phyloP scores from a whole-genome alignment of 257 asterid species.

The Coffea eugenioides region DNA sequence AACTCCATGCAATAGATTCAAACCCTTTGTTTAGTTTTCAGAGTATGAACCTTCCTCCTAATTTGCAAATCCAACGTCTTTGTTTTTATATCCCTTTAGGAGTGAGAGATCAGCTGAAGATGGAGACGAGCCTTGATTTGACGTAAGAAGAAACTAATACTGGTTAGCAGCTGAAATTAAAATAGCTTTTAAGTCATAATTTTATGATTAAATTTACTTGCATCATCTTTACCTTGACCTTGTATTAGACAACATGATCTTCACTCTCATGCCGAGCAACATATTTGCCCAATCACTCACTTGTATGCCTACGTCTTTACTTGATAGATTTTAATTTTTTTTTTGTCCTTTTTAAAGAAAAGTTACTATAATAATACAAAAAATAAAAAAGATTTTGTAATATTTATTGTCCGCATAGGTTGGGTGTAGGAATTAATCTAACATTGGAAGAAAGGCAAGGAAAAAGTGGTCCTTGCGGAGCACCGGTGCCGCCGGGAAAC shows the following conservation, averaged over 20 bases:
- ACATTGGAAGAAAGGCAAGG: no score
- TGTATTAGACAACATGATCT: background rate
- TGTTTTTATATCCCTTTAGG: no score
- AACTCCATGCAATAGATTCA: no score
- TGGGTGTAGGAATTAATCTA: no score
- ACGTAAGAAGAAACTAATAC: background rate
- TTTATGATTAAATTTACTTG: no score
- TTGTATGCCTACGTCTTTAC: no score
- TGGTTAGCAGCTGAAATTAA: background rate
- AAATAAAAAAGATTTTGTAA: no score
- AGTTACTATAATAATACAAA: no score
- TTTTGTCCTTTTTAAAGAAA: no score
- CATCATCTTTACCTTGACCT: background rate
- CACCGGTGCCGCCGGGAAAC: background rate
- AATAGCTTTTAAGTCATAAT: background rate
- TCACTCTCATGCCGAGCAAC: background rate
- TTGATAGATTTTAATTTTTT: no score
- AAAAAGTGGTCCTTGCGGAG: background rate
- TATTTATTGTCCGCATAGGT: no score
- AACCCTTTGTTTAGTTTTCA: background rate
- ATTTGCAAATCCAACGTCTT: background rate
- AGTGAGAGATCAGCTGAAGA: background rate
- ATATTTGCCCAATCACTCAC: no score
- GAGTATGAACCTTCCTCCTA: background rate
- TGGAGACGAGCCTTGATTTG: background rate